A percentile compares a stretch with the other conserved stretches of the same genome.
phyloP scores from a whole-genome alignment of 306 rosid species.

The Prinsepia uniflora region DNA sequence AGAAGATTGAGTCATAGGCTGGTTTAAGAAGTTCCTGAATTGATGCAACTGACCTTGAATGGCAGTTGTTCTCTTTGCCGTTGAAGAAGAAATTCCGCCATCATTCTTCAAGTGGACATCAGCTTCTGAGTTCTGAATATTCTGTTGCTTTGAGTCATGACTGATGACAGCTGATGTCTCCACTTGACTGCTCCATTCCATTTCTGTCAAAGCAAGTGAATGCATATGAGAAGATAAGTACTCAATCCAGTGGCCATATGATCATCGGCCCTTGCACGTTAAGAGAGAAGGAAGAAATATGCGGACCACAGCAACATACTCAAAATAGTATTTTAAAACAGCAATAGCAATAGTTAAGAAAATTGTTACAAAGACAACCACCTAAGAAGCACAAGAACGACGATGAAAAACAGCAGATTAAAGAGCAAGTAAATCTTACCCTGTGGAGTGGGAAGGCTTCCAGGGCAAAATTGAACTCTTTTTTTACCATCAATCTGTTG shows the following conservation, averaged over 20 bases:
- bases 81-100: constrained; percentile 50
- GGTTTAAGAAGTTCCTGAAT: constrained; percentile 63
- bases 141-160: constrained; percentile 45
- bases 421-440: constrained; percentile 44
- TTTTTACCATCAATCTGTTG: constrained; percentile 46
- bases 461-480: constrained; percentile 48
- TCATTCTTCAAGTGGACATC: constrained; percentile 47
- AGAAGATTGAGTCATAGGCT: constrained; percentile 74
- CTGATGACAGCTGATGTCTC: constrained; percentile 50
- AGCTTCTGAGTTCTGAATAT: constrained; percentile 37
- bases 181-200: constrained; percentile 66
- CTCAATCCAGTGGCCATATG: constrained; percentile 71
- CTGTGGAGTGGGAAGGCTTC: constrained; percentile 35
- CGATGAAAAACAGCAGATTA: constrained; percentile 5
- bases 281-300: constrained; percentile 44
- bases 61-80: constrained; percentile 52
- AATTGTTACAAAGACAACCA: constrained; percentile 12
- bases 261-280: constrained; percentile 81
- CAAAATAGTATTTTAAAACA: constrained; percentile 19
- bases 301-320: constrained; percentile 33
- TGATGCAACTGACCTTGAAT: constrained; percentile 68
- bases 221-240: constrained; percentile 78
- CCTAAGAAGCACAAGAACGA: constrained; percentile 12
- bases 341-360: constrained; percentile 19
- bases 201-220: constrained; percentile 98